Evolutionary conservation across 2,329 filamentous ascomycete genomes (phyloP).

Genomic region (Apiospora marii): DNA sequence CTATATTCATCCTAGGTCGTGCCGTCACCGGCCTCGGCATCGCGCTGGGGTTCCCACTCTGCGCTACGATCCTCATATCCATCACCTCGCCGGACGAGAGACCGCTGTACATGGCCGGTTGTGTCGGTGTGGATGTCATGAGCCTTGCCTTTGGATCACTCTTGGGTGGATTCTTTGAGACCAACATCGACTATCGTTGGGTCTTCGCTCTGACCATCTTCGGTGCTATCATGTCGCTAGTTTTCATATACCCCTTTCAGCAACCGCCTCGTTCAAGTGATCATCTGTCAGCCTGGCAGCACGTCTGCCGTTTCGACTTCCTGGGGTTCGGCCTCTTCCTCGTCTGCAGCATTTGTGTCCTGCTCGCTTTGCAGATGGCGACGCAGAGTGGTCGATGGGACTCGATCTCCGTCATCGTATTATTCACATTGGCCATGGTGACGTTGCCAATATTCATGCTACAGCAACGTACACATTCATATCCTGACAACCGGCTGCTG

Average conservation of each 20-base stretch:
- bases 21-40: slow-evolving; percentile 26
- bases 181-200: slow-evolving; percentile 28
- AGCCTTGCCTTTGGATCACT: slow-evolving; percentile 27
- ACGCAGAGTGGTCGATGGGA: slow-evolving; percentile 24
- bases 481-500: slow-evolving; percentile 24
- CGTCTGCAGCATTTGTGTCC: slow-evolving; percentile 23
- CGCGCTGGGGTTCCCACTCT: slow-evolving; percentile 26
- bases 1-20: slow-evolving; percentile 26
- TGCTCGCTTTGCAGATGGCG: slow-evolving; percentile 26
- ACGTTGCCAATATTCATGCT: slow-evolving; percentile 24
- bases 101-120: slow-evolving; percentile 27
- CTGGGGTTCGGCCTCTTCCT: slow-evolving; percentile 24
- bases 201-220: slow-evolving; percentile 27
- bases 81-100: slow-evolving; percentile 27
- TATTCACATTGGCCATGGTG: slow-evolving; percentile 5
- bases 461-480: slow-evolving; percentile 23
- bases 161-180: slow-evolving; percentile 27
- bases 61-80: slow-evolving; percentile 26
- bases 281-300: slow-evolving; percentile 21
- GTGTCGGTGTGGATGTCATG: slow-evolving; percentile 27
- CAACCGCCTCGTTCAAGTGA: slow-evolving; percentile 23
- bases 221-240: slow-evolving; percentile 24
- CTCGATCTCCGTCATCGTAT: slow-evolving; percentile 14
- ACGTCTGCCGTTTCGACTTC: slow-evolving; percentile 26
- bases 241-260: slow-evolving; percentile 19